Base-by-base conservation (phyloP, 352 stramenopile species). In the Poterioochromonas sp. region DNA sequence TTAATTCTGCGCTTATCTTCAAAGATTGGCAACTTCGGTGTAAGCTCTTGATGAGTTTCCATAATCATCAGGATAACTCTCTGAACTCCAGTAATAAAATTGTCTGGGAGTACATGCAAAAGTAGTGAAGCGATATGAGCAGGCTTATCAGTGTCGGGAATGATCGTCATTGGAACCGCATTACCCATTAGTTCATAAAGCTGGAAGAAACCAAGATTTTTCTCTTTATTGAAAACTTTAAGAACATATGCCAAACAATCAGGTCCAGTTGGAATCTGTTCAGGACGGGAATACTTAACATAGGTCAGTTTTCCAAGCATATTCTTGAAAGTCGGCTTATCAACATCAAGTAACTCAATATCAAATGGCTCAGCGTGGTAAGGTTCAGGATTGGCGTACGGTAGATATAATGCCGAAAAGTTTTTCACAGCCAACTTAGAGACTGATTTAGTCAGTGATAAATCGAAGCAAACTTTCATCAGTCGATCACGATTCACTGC, bases 101-200 rank as follows among this genome's bases (percentile, higher is more conserved):
- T 90, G 80, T 92, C 87, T 34, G 83, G 84, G 3, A 86, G 79
- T 39, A 87, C 86, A 1, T 90, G 79, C 15, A 92, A 69, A n/a
- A 90, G 84, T 32, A 94, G 79, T 62, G 90, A 84, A 53, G 87
- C 73, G 35, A 87, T 87, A 85, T 86, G 92, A 71, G 91, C 92
- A 63, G 90, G 86, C 44, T 84, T 84, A 81, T 86, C 87, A 76
- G 93, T 88, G 68, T 87, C 90, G 26, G 88, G 84, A 79, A 91
- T 85, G 0, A 94, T 80, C 65, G 89, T 88, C 80, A 93, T 90
- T 29, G 79, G 78, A 73, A 93, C 85, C 34, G 87, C 91, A 37
- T 84, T 85, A n/a, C 87, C 90, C 68, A 93, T 81, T 35, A 94
- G 78, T 73, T 94, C 90, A 81, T 93, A 94, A 68, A 93, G 84